phyloP scores from a whole-genome alignment of 441 rosid species.

The Syzygium malaccense region DNA sequence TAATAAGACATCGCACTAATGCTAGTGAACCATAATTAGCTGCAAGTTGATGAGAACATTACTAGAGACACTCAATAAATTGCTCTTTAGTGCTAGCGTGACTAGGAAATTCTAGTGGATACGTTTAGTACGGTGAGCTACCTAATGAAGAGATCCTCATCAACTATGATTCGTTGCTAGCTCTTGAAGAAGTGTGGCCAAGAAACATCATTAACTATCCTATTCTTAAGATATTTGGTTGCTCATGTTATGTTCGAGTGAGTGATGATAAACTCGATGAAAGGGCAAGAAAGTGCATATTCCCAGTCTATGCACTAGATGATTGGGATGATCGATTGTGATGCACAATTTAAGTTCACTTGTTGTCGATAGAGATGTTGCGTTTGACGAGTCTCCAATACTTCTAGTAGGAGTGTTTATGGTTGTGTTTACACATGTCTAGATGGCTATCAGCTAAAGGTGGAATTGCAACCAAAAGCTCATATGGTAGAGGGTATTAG shows the following conservation, averaged over 20 bases:
- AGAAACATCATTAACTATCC: neutral
- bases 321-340: neutral
- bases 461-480: neutral
- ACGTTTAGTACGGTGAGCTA: neutral
- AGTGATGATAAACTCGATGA: neutral
- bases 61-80: neutral
- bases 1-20: neutral
- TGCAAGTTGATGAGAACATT: neutral
- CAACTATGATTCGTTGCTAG: rapidly evolving
- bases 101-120: neutral
- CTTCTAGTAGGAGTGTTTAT: neutral
- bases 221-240: neutral
- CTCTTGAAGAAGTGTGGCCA: neutral
- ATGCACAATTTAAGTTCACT: neutral
- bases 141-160: neutral
- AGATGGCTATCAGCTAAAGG: neutral
- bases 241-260: neutral
- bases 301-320: neutral
- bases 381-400: neutral
- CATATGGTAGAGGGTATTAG: neutral
- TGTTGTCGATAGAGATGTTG: neutral
- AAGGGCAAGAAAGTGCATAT: neutral
- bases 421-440: neutral
- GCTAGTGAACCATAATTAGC: neutral
- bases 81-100: neutral